Conservation (phyloP, 2,329 filamentous ascomycete genomes). For the Ascochyta lentis region DNA sequence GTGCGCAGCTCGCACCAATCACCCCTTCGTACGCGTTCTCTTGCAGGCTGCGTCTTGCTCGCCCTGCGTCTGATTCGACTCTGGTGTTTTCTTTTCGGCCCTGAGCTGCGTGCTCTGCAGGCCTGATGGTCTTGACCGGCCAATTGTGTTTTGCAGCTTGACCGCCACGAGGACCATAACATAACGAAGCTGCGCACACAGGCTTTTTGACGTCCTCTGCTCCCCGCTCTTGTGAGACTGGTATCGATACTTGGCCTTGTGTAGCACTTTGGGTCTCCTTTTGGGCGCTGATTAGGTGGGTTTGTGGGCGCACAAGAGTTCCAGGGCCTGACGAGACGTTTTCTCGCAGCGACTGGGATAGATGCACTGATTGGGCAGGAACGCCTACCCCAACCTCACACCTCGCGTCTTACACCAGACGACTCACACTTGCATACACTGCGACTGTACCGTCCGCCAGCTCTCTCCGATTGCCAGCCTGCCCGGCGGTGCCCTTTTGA, state of each 20-base stretch:
- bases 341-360: constrained; percentile 2
- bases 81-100: constrained; percentile 21
- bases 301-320: constrained; percentile 11
- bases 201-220: constrained; percentile 16
- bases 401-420: constrained; percentile 4
- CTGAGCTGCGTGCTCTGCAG: constrained; percentile 32
- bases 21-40: constrained; percentile 17
- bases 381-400: constrained; percentile 7
- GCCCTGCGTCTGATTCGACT: constrained; percentile 29
- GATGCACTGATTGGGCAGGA: constrained; percentile 9
- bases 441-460: constrained; percentile 2
- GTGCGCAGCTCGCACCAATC: constrained; percentile 28
- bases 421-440: constrained; percentile 23
- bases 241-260: constrained; percentile 21
- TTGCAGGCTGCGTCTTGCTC: constrained; percentile 23
- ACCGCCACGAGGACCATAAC: constrained; percentile 37
- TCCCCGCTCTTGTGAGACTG: constrained; percentile 26
- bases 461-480: constrained; percentile 20
- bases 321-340: constrained; percentile 10
- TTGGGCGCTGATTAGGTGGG: constrained; percentile 17
- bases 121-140: constrained; percentile 13
- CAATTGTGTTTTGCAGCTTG: constrained; percentile 24
- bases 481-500: constrained; percentile 26
- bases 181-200: constrained; percentile 24
- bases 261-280: constrained; percentile 15